A percentile compares a stretch with the other conserved stretches of the same genome.
Evolutionary conservation across 2,329 filamentous ascomycete genomes (phyloP).

Genomic region (Chalaropsis thielavioides): DNA sequence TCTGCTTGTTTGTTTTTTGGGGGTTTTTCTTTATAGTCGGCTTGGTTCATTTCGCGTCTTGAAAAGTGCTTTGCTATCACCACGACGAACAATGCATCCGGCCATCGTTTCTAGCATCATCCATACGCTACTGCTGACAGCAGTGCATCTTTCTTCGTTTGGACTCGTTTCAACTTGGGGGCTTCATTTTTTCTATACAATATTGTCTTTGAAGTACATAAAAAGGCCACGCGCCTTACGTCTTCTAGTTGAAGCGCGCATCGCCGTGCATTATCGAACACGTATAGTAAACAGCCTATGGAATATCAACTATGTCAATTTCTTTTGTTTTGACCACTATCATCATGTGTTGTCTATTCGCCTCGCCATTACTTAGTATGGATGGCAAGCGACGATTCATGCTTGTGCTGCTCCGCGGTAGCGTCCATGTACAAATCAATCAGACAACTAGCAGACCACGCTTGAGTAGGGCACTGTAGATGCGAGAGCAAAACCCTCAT

Average conservation of each 20-base stretch:
- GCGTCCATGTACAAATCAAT: slow-evolving; percentile 96
- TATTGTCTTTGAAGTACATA: not conserved
- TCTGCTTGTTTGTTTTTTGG: not conserved
- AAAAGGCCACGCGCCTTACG: not conserved
- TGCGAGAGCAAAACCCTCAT: not conserved
- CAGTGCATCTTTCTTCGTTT: not conserved
- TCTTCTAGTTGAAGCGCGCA: too few relatives aligned
- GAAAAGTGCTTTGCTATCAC: not conserved
- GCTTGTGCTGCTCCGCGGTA: slow-evolving; percentile 34
- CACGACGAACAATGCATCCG: not conserved
- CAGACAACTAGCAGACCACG: slow-evolving; percentile 89
- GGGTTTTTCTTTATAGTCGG: not conserved
- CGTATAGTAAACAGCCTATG: too few relatives aligned
- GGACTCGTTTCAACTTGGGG: not conserved
- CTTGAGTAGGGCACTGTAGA: slow-evolving; percentile 71
- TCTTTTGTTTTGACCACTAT: not conserved
- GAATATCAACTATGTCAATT: not conserved
- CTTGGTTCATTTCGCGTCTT: not conserved
- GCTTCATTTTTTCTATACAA: not conserved
- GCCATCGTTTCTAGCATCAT: not conserved
- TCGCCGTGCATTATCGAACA: too few relatives aligned
- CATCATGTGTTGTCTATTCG: not conserved
- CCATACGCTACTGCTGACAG: not conserved
- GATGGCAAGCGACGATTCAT: not conserved
- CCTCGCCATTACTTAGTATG: slow-evolving; percentile 4